Evolutionary conservation across 2,329 filamentous ascomycete species (phyloP), one percentile per base, ranked within the genome.

Genomic region (Penicillium sp.): DNA sequence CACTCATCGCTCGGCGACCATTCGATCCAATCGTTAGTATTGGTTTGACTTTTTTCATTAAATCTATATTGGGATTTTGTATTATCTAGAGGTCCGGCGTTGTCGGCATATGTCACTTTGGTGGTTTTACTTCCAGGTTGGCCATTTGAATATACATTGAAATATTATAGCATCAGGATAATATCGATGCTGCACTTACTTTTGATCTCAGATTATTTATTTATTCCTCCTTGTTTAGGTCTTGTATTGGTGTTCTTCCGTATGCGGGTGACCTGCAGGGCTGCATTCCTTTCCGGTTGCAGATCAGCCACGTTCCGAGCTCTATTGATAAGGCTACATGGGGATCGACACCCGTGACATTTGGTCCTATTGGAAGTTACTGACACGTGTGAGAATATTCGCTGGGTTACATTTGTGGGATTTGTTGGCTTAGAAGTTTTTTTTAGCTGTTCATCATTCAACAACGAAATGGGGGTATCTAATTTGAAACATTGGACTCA

Each of bases 1-100:
- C 24, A 56, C 70, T 6, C 68, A 65, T 27, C 70, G 71, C 11
- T 66, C 71, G 4, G 65, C 64, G 11, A 73, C 70, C 9, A 21
- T 70, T 13, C 65, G 63, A 11, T 72, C 70, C 3, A 63, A 64
- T 21, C 41, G 43, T 6, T 53, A 46, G 27, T 22, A 16, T 46
- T 41, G 21, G 37, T 16, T 10, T 21, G 14, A 27, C 27, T 46
- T n/a, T 10, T 46, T 8, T 29, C 44, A 27, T 46, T 22, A 35
- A 14, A 33, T 48, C 14, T 33, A 29, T 41, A 29, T 35, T 55
- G 33, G 4, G 16, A 53, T 50, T 52, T 52, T 52, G 57, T 51
- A 61, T 47, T 45, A 21, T 54, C 50, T 53, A 61, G 54, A 59
- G 45, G 31, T 22, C 55, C 52, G 57, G 57, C 57, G 56, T 58